These are phyloP conservation scores for Candida ulmi DNA, from an alignment of 805 yeast species.

Conservation along the genomic window DNA sequence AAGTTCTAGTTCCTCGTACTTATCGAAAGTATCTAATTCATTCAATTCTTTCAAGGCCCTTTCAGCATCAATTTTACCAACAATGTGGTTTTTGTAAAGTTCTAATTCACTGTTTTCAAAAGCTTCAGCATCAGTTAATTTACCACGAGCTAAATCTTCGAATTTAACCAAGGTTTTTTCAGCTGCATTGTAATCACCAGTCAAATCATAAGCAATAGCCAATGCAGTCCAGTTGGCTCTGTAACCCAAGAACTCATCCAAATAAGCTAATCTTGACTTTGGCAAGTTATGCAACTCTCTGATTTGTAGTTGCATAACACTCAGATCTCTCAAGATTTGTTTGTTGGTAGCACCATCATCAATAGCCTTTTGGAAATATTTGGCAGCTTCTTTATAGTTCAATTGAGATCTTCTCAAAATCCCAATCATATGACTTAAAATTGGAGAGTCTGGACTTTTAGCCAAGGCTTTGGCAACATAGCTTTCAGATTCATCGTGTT, in stretches of 20 bases:
- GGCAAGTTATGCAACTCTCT: conserved; percentile 65
- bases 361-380: conserved; percentile 69
- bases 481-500: conserved; percentile 55
- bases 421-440: conserved; percentile 82
- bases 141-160: conserved; percentile 68
- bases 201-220: conserved; percentile 80
- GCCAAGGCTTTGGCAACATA: conserved; percentile 56
- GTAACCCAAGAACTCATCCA: conserved; percentile 73
- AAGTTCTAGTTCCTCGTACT: conserved; percentile 55
- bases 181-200: conserved; percentile 61
- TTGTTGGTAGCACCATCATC: conserved; percentile 74
- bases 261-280: conserved; percentile 57
- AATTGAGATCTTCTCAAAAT: conserved; percentile 68
- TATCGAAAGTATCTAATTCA: conserved; percentile 50
- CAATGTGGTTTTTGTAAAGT: conserved; percentile 63
- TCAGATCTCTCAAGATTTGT: conserved; percentile 76
- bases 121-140: conserved; percentile 57
- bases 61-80: conserved; percentile 46
- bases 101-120: conserved; percentile 79
- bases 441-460: conserved; percentile 55
- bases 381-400: conserved; percentile 70
- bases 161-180: conserved; percentile 67
- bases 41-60: conserved; percentile 54
- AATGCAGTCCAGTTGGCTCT: conserved; percentile 88
- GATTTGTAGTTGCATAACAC: conserved; percentile 72